These are phyloP conservation scores for Fusarium sp. DNA, from an alignment of 2,329 filamentous ascomycete genomes.

Conservation along the genomic window DNA sequence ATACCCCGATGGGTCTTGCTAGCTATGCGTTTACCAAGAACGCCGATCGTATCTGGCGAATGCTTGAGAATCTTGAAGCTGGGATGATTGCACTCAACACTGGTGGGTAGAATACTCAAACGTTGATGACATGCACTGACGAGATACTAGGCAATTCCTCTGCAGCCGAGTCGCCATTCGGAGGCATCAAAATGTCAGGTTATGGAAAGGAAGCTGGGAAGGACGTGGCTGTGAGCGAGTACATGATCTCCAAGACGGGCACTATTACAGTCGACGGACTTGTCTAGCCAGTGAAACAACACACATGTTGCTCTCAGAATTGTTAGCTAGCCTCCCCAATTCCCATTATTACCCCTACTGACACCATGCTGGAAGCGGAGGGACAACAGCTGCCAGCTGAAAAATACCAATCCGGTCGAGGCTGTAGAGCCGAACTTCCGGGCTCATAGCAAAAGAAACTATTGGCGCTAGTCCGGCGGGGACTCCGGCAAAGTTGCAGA, in stretches of 20 bases:
- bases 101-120: not conserved
- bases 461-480: too few species aligned
- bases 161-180: conserved; percentile 50
- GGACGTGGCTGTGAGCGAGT: conserved; percentile 54
- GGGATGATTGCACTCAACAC: conserved; percentile 34
- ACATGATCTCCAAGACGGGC: conserved; percentile 52
- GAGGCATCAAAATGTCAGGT: conserved; percentile 29
- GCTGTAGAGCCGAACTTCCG: too few species aligned
- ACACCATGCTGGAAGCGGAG: not conserved
- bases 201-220: conserved; percentile 48
- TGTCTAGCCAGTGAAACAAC: not conserved
- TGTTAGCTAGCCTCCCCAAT: not conserved
- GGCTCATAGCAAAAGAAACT: too few species aligned
- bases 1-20: conserved; percentile 22
- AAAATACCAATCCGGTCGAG: too few species aligned
- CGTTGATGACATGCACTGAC: not conserved
- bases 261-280: conserved; percentile 2
- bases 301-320: rapidly evolving
- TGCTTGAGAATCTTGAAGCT: conserved; percentile 30
- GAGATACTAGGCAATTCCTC: conserved; percentile 35
- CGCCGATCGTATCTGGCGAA: conserved; percentile 2
- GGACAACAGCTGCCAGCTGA: too few species aligned
- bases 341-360: not conserved
- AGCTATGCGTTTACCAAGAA: conserved; percentile 31
- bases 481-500: too few species aligned